Base-by-base conservation (phyloP, 805 yeast genomes). In the Candida verbasci region DNA sequence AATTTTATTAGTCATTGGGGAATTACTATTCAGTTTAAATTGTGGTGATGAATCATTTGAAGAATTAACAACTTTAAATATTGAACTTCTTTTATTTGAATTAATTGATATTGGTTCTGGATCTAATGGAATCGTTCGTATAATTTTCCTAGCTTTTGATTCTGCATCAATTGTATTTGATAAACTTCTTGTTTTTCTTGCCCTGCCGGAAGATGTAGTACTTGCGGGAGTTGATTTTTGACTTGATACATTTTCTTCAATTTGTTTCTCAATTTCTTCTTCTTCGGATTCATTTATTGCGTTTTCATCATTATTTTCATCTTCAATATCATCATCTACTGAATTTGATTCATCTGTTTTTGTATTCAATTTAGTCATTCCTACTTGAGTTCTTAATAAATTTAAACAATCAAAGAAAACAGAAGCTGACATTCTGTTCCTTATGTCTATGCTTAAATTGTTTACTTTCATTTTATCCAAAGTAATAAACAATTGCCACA, bases 401-500 rank as follows among this genome's bases (percentile, higher is more conserved):
- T 89, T 85, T 34, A 91, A 63, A 49, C 91, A 82, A 60, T 93
- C 98, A 58, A 91, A 93, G 49, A 91, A 87, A 2, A 89, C 87
- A 40, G 93, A 82, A 0, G 95, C 96, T 7, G 94, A 76, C 95
- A 87, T 83, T 47, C 98, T 74, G 4, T 94, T 82, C 34, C 85
- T 70, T 11, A 89, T 81, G 3, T 73, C 72, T 3, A 85, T 78
- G 27, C 65, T 62, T 21, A 62, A 53, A 11, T 56, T 55, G 8
- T 60, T 57, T 39, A 54, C 46, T n/a, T 58, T 57, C 43, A 74
- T 76, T 28, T 76, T 80, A 44, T 79, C 76, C 47, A 88, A 63
- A 4, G 82, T 72, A 34, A 82, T 75, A 58, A 85, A 85, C 41
- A 88, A 68, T 41, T 83, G 86, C 98, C 98, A 91, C 68, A 88